These are phyloP conservation scores for Bipolaris cookei DNA, from an alignment of 2,329 filamentous ascomycete species.

Conservation along the genomic window DNA sequence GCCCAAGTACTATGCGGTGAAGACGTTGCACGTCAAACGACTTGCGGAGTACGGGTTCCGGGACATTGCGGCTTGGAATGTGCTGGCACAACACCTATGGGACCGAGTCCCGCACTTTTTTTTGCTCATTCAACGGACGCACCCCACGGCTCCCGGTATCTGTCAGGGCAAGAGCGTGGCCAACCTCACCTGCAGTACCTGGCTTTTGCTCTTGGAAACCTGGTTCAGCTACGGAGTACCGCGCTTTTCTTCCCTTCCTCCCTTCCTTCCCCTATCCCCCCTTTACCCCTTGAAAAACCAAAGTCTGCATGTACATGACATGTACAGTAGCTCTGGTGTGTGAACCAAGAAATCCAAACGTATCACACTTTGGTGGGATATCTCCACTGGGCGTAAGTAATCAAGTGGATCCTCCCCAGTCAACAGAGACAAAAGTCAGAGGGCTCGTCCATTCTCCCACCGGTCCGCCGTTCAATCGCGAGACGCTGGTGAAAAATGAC, in stretches of 20 bases:
- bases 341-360: neutral
- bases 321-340: neutral
- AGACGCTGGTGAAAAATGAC: conserved; percentile 1
- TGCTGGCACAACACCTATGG: conserved; percentile 1
- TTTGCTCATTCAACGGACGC: neutral
- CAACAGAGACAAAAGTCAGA: neutral
- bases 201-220: neutral
- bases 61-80: conserved; percentile 3
- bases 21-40: conserved; percentile 13
- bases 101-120: conserved; percentile 5
- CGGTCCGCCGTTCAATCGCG: neutral
- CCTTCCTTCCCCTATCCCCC: neutral
- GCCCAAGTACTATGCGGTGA: conserved; percentile 1
- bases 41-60: conserved; percentile 2
- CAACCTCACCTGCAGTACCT: neutral
- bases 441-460: neutral
- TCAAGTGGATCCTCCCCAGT: neutral
- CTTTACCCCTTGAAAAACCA: neutral
- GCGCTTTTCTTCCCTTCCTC: neutral
- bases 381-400: neutral
- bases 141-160: neutral
- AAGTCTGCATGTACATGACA: neutral
- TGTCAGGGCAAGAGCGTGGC: conserved; percentile 1
- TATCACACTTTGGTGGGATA: neutral
- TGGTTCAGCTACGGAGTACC: neutral